Evolutionary conservation across 148 eudicot genomes (phyloP).

Genomic region (Rhododendron ovatum): DNA sequence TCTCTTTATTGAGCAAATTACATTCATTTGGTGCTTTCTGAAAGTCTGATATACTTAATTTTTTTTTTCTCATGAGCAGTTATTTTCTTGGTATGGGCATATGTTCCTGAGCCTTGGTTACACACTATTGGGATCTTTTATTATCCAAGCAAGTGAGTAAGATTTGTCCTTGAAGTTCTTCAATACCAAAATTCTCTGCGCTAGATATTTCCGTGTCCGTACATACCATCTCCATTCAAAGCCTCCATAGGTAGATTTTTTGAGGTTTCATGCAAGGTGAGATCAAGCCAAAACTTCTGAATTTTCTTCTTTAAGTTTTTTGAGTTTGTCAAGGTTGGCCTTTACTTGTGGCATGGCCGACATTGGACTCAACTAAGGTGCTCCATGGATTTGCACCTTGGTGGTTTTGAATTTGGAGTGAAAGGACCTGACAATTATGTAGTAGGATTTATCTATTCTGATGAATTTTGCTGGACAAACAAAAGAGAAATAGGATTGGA

Average conservation of each 20-base stretch:
- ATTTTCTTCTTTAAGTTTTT: background rate
- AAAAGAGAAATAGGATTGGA: background rate
- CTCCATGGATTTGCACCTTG: background rate
- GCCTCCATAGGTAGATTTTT: background rate
- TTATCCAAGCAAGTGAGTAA: slow-evolving; percentile 78
- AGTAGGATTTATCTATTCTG: background rate
- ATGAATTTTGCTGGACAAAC: background rate
- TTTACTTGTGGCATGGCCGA: background rate
- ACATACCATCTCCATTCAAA: background rate
- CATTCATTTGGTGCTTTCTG: background rate
- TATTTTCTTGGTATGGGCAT: slow-evolving; percentile 82
- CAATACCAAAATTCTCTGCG: background rate
- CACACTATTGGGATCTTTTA: slow-evolving; percentile 76
- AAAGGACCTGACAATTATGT: background rate
- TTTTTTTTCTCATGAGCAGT: slow-evolving; percentile 37
- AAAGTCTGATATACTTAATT: background rate
- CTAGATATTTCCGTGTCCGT: background rate
- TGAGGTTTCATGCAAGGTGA: background rate
- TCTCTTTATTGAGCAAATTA: background rate
- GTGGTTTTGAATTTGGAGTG: background rate
- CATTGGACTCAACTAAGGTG: background rate
- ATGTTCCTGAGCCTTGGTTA: slow-evolving; percentile 75
- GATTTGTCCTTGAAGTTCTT: background rate
- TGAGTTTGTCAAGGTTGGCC: background rate
- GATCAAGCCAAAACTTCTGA: background rate